phyloP scores from a whole-genome alignment of 192 early-diverging fungal genomes.

The Coemansia sp. region DNA sequence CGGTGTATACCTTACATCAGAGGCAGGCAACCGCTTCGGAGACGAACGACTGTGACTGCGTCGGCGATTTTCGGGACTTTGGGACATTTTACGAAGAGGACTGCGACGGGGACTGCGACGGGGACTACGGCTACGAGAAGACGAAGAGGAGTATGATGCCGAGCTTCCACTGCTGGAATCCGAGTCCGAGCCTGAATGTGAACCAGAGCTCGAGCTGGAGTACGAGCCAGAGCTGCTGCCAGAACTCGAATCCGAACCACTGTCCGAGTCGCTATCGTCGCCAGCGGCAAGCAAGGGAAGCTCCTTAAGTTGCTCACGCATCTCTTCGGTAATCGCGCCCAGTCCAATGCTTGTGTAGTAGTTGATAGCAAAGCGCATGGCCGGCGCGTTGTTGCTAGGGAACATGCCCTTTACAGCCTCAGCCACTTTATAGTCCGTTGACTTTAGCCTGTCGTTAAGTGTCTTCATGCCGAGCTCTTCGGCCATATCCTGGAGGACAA shows the following conservation, averaged over 20 bases:
- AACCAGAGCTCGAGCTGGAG: conserved; percentile 26
- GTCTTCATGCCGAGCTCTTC: conserved; percentile 82
- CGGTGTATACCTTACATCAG: neutral
- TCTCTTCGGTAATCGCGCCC: conserved; percentile 89
- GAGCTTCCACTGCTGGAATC: conserved; percentile 30
- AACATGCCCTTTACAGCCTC: conserved; percentile 88
- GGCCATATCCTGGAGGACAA: conserved; percentile 87
- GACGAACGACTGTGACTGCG: neutral
- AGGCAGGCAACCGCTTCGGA: neutral
- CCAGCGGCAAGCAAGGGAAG: conserved; percentile 34
- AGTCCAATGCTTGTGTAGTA: conserved; percentile 95
- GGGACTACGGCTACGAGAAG: conserved; percentile 31
- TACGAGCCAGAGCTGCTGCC: conserved; percentile 27
- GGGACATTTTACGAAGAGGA: neutral
- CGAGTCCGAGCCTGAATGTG: conserved; percentile 31
- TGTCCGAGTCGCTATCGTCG: conserved; percentile 27
- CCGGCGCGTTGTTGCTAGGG: conserved; percentile 84
- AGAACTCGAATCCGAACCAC: conserved; percentile 26
- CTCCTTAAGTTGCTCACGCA: conserved; percentile 84
- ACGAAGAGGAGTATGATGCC: conserved; percentile 20
- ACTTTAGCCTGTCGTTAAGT: conserved; percentile 70
- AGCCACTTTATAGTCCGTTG: conserved; percentile 64
- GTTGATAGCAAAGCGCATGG: conserved; percentile 96
- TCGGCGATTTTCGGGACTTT: neutral
- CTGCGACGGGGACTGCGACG: conserved; percentile 6